phyloP scores from a whole-genome alignment of 2,329 filamentous ascomycete species.

The Colletotrichum eleusines region DNA sequence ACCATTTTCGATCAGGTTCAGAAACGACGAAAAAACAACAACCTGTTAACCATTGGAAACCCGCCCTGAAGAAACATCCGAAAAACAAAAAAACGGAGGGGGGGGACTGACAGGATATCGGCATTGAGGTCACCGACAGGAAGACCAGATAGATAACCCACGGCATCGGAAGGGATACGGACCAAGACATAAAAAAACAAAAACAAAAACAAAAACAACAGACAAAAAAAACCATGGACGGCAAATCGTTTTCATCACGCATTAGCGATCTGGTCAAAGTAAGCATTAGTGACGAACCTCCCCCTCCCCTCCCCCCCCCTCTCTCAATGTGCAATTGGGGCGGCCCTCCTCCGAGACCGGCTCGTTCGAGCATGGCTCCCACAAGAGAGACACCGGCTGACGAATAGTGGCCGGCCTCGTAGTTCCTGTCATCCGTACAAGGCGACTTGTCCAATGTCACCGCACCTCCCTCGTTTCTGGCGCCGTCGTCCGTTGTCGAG shows the following conservation, averaged over 20 bases:
- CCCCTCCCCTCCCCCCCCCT: no score
- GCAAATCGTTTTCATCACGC: slow-evolving; percentile 40
- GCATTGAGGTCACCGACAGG: background rate
- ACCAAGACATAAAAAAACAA: background rate
- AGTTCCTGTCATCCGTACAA: slow-evolving; percentile 50
- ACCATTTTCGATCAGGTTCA: background rate
- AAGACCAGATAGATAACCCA: slow-evolving; percentile 4
- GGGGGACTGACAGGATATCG: background rate
- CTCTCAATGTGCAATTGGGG: background rate
- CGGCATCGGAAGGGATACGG: background rate
- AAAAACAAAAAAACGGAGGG: no score
- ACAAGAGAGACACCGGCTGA: slow-evolving; percentile 8
- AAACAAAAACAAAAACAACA: no score
- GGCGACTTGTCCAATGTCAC: slow-evolving; percentile 66
- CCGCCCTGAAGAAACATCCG: background rate
- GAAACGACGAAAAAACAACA: background rate
- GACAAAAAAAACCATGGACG: slow-evolving; percentile 27
- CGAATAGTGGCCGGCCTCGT: background rate
- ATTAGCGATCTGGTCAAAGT: slow-evolving; percentile 42
- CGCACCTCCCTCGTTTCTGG: slow-evolving; percentile 63
- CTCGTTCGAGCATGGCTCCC: background rate
- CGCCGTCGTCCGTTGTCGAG: slow-evolving; percentile 63
- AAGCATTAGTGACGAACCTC: background rate
- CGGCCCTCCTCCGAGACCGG: background rate
- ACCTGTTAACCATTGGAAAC: background rate